These are phyloP conservation scores for Limnanthes douglasii DNA, from an alignment of 345 rosid genomes.

Conservation along the genomic window DNA sequence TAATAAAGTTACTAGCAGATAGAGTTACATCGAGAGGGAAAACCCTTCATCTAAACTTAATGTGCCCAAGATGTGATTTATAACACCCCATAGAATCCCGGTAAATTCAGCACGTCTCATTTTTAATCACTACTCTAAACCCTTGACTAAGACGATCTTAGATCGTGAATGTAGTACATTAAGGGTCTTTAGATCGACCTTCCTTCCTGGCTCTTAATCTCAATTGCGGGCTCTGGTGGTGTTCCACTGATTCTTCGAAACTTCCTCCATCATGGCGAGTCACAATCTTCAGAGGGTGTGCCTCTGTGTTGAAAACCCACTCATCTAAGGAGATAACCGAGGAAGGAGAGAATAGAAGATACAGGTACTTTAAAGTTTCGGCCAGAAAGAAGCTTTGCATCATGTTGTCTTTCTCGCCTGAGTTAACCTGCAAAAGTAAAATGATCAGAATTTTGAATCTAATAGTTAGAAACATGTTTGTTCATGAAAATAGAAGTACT, in stretches of 20 bases:
- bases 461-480: slow-evolving; percentile 2
- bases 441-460: not conserved
- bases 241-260: slow-evolving; percentile 7
- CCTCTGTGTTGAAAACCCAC: slow-evolving; percentile 99
- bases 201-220: slow-evolving; percentile 15
- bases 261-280: slow-evolving; percentile 17
- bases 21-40: no score
- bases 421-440: slow-evolving; percentile 42
- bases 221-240: slow-evolving; percentile 3
- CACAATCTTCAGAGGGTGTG: slow-evolving; percentile 75
- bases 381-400: slow-evolving; percentile 99
- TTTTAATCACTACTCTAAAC: no score
- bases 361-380: slow-evolving; percentile 81
- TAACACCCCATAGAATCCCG: no score
- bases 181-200: slow-evolving; percentile 4
- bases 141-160: no score
- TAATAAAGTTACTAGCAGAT: no score
- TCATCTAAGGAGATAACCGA: slow-evolving; percentile 75
- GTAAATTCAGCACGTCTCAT: no score
- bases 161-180: no score
- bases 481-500: not conserved
- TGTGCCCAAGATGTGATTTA: no score
- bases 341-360: slow-evolving; percentile 84
- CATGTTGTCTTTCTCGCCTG: slow-evolving; percentile 78
- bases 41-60: no score